A percentile compares a stretch with the other conserved stretches of the same genome.
These are phyloP conservation scores for Leccinum subrobustum DNA, from an alignment of 1,284 basidiomycete species.

Conservation along the genomic window DNA sequence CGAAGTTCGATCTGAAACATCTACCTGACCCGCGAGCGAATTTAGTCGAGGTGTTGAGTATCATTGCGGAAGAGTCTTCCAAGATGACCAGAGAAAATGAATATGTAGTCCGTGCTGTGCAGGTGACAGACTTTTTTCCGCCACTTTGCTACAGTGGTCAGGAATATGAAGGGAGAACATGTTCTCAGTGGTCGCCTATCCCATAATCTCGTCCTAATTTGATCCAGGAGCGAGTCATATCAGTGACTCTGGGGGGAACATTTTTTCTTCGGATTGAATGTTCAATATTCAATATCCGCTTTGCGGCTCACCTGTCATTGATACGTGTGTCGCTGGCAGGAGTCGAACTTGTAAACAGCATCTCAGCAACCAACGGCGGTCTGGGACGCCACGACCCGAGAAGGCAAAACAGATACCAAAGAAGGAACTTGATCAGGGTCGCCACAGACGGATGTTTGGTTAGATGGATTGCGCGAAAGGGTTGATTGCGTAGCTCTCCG, in stretches of 20 bases:
- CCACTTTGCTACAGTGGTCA: background rate
- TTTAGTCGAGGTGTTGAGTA: conserved; percentile 19
- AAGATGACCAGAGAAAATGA: background rate
- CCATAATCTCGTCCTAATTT: conserved; percentile 4
- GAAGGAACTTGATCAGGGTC: conserved; percentile 5
- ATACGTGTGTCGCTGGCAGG: conserved; percentile 9
- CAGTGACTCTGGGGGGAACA: background rate
- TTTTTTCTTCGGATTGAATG: conserved; percentile 1
- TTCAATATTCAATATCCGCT: conserved; percentile 18
- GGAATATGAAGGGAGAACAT: conserved; percentile 5
- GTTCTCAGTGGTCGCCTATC: background rate
- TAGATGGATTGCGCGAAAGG: conserved; percentile 12
- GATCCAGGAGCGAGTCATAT: background rate
- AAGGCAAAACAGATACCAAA: conserved; percentile 14
- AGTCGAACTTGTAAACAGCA: conserved; percentile 1
- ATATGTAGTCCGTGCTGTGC: background rate
- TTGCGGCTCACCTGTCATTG: conserved; percentile 18
- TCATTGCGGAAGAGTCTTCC: background rate
- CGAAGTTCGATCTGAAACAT: conserved; percentile 24
- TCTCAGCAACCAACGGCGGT: background rate
- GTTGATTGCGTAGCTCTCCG: conserved; percentile 14
- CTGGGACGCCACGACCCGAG: conserved; percentile 8
- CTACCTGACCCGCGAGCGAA: conserved; percentile 14
- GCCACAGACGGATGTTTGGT: conserved; percentile 9
- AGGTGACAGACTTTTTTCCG: conserved; percentile 7